Evolutionary conservation across 2,329 filamentous ascomycete species (phyloP).

Genomic region (Aspergillus sp.): DNA sequence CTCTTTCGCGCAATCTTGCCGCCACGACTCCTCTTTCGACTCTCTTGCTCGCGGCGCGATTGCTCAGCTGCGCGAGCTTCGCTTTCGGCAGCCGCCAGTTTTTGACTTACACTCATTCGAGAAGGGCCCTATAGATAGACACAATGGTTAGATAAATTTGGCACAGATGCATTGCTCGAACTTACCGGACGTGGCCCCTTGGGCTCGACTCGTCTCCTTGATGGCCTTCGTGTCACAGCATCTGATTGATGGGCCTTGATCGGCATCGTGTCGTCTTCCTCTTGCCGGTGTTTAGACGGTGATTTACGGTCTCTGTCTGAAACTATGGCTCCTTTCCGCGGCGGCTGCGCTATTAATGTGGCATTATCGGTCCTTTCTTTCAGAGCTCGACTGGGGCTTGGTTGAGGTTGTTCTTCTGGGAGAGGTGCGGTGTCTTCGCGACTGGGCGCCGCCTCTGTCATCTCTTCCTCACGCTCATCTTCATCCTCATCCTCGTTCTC

Average conservation of each 20-base stretch:
- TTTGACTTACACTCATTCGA: slow-evolving; percentile 41
- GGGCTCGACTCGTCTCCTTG: slow-evolving; percentile 27
- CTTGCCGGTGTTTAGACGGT: slow-evolving; percentile 24
- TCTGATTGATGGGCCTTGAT: slow-evolving; percentile 35
- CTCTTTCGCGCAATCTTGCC: slow-evolving; percentile 27
- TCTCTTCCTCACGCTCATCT: slow-evolving; percentile 18
- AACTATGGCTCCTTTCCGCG: slow-evolving; percentile 39
- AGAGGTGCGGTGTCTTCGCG: slow-evolving; percentile 17
- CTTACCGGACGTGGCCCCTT: slow-evolving; percentile 33
- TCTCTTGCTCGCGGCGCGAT: slow-evolving; percentile 33
- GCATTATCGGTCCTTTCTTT: slow-evolving; percentile 40
- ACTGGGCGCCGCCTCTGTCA: slow-evolving; percentile 27
- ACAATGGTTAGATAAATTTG: not conserved
- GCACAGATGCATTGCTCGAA: not conserved
- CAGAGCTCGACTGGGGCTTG: slow-evolving; percentile 29
- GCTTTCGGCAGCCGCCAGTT: slow-evolving; percentile 43
- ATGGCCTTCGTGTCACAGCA: slow-evolving; percentile 28
- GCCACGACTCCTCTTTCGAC: slow-evolving; percentile 35
- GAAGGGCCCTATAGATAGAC: slow-evolving; percentile 13
- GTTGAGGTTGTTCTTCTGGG: not conserved
- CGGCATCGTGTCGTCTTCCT: slow-evolving; percentile 34
- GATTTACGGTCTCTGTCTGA: slow-evolving; percentile 32
- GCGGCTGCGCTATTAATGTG: slow-evolving; percentile 25
- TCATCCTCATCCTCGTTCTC: slow-evolving; percentile 25
- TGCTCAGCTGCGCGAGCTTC: slow-evolving; percentile 43